Evolutionary conservation across 2,329 filamentous ascomycete genomes (phyloP).

Genomic region (Fusarium sp.): DNA sequence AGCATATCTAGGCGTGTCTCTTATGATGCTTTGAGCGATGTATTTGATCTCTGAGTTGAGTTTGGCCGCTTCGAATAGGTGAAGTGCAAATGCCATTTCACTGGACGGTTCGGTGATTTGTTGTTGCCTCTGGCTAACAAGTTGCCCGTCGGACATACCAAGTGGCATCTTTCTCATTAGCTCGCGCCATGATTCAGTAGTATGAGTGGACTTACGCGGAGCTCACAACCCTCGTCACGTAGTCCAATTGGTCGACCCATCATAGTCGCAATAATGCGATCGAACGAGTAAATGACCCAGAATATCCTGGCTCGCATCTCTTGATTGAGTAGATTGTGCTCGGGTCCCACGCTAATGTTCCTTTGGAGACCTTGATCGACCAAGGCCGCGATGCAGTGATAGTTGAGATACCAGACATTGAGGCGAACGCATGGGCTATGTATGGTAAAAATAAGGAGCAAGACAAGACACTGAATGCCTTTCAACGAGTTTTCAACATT

Average conservation of each 20-base stretch:
- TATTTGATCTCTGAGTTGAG: conserved; percentile 68
- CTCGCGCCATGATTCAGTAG: accelerated
- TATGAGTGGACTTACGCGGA: conserved; percentile 50
- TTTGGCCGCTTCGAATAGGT: conserved; percentile 57
- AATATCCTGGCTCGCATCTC: conserved; percentile 66
- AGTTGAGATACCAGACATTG: conserved; percentile 65
- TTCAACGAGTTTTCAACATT: conserved; percentile 59
- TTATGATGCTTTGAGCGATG: conserved; percentile 62
- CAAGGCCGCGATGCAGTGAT: conserved; percentile 61
- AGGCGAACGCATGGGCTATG: conserved; percentile 59
- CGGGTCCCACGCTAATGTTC: conserved; percentile 54
- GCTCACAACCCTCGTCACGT: conserved; percentile 63
- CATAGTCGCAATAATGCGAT: conserved; percentile 62
- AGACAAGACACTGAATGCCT: conserved; percentile 59
- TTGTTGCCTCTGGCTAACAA: neutral
- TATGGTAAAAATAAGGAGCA: conserved; percentile 59
- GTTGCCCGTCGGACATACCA: conserved; percentile 36
- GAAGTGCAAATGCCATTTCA: conserved; percentile 55
- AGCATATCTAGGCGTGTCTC: conserved; percentile 57
- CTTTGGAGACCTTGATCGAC: conserved; percentile 63
- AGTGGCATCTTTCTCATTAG: conserved; percentile 44
- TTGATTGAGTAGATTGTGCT: conserved; percentile 58
- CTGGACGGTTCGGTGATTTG: neutral
- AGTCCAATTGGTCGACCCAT: conserved; percentile 66
- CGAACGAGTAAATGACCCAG: conserved; percentile 63